A percentile compares a stretch with the other conserved stretches of the same genome.
Evolutionary conservation across 768 basidiomycete genomes (phyloP).

Genomic region (Podaxis mareebaensis): DNA sequence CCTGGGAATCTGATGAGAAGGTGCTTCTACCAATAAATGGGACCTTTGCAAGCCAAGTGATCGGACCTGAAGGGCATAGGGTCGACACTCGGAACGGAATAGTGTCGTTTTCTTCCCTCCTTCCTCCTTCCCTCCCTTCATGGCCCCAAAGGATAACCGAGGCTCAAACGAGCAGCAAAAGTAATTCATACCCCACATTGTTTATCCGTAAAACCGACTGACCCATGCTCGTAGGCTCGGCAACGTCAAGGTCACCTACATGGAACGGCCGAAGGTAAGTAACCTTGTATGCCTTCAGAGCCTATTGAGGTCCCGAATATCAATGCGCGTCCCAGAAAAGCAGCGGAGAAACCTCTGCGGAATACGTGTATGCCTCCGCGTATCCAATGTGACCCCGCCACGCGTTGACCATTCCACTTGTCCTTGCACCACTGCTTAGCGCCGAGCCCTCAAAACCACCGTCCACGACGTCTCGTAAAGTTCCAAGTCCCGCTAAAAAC

Average conservation of each 20-base stretch:
- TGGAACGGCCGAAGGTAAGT: slow-evolving; percentile 1
- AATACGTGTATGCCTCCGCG: slow-evolving; percentile 7
- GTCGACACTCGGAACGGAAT: neutral
- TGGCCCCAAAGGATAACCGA: slow-evolving; percentile 6
- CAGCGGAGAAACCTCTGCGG: neutral
- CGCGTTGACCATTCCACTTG: neutral
- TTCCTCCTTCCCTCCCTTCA: neutral
- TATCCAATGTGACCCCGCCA: neutral
- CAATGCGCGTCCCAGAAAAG: neutral
- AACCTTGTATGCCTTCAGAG: neutral
- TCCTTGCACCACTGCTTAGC: neutral
- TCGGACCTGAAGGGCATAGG: slow-evolving; percentile 3
- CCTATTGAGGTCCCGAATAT: neutral
- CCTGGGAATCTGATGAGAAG: neutral
- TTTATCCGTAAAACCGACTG: neutral
- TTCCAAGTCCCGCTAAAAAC: neutral
- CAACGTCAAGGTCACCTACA: slow-evolving; percentile 9
- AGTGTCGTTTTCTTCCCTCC: neutral
- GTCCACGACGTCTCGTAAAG: neutral
- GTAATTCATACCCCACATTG: neutral
- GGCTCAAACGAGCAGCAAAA: neutral
- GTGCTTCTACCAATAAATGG: neutral
- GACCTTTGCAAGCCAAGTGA: slow-evolving; percentile 1
- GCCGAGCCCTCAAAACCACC: slow-evolving; percentile 4
- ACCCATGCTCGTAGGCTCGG: neutral